Conservation (phyloP, 2,329 filamentous ascomycete species). For the Leptographium lundbergii region DNA sequence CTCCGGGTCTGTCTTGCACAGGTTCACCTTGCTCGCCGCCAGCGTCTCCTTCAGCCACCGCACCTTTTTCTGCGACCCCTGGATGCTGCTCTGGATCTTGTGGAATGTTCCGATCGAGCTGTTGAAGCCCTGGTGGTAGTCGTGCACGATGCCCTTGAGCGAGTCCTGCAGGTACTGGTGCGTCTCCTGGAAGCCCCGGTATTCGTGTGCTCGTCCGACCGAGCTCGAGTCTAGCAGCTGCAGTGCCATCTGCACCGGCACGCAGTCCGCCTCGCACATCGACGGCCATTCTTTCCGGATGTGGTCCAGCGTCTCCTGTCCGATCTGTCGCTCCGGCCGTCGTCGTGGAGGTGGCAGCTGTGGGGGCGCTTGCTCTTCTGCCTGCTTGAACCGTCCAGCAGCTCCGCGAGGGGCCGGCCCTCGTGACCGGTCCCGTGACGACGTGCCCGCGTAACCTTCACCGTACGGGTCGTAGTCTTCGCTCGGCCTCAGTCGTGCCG, state of each 20-base stretch:
- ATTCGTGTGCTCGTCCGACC: conserved; percentile 79
- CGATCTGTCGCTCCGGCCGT: conserved; percentile 31
- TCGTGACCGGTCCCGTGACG: conserved; percentile 1
- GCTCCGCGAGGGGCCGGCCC: neutral
- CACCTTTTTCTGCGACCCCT: conserved; percentile 75
- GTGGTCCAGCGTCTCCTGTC: conserved; percentile 54
- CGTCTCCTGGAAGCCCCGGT: conserved; percentile 70
- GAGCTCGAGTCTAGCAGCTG: conserved; percentile 92
- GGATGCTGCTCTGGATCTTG: conserved; percentile 91
- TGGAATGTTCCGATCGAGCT: conserved; percentile 98
- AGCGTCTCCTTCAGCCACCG: conserved; percentile 74
- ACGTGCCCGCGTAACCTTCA: conserved; percentile 20
- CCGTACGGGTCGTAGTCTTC: conserved; percentile 40
- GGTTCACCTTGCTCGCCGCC: conserved; percentile 62
- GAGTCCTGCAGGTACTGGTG: conserved; percentile 85
- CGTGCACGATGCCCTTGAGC: conserved; percentile 89
- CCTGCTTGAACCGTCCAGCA: neutral
- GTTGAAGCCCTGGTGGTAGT: conserved; percentile 98
- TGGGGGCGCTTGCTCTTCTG: neutral
- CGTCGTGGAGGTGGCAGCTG: neutral
- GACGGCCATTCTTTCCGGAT: conserved; percentile 86
- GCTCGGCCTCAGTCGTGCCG: conserved; percentile 13
- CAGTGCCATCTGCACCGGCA: conserved; percentile 88
- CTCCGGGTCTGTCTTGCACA: conserved; percentile 79
- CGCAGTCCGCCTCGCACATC: conserved; percentile 78